Base-by-base conservation (phyloP, 2,329 filamentous ascomycete species). In the Pseudocercospora fijiensis region DNA sequence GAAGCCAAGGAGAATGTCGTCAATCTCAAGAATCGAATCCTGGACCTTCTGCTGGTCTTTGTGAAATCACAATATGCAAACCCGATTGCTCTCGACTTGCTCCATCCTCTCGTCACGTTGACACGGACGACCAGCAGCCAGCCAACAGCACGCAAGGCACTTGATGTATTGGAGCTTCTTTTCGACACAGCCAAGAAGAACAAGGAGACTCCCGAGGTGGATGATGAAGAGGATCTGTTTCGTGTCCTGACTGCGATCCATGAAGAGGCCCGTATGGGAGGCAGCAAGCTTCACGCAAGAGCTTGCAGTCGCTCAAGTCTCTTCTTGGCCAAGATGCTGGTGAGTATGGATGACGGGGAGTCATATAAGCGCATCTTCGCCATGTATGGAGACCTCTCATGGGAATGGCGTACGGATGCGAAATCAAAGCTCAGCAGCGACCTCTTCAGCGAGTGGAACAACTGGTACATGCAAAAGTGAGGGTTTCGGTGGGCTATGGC, bases 11-110 rank as follows among this genome's bases (percentile, higher is more conserved):
- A 94, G 70, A 92, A 88, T 20, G 91, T 98, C 74, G 81, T 96
- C 72, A 93, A 94, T 78, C 96, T 99, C 84, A 99, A 99, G 81
- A 91, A 91, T 77, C 90, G 93, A 47, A 89, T 97, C 5, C 85
- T 98, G 4, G 95, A 98, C 73, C 84, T 98, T 0, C 83, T 98
- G 10, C 86, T 90, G 65, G 90, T 95, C 67, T 98, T 92, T 76
- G 83, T 95, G 67, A 92, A 90, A 76, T 89, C 90, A 70, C 89
- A 95, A 77, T 85, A 89, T 61, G 83, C 83, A 22, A 90, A 87
- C 70, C 78, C 84, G 1, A 80, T 93, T 0, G 85, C 88, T 0
- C 85, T 95, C 49, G 82, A 86, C 41, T 78, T 95, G 8, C 80
- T 97, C 5, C 76, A 93, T 7, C 92, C 94, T 0, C 82, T 97